Evolutionary conservation across 2,329 filamentous ascomycete genomes (phyloP), one percentile per base, ranked within the genome.

Genomic region (Ophiostoma novo-ulmi): DNA sequence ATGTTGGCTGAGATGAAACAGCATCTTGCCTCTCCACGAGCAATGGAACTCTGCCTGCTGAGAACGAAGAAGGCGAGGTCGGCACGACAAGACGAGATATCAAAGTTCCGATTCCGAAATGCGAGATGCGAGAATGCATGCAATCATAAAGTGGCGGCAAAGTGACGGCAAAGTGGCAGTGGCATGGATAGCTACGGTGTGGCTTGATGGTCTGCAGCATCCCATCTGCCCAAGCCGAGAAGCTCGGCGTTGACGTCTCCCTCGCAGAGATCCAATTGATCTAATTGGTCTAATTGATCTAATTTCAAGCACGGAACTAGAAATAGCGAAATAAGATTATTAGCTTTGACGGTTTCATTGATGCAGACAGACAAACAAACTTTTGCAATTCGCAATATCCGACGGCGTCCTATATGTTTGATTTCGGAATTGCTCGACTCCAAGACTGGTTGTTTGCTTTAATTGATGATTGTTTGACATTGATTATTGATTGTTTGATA

Each of bases 301-400:
- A 58, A 58, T 58, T 26, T 58, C 26, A 58, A 31, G 52, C 52
- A 26, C 52, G 52, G 52, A 58, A 58, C 22, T 58, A 48, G 52
- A 58, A 58, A 14, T 58, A 55, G 48, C 48, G 48, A 58, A 58
- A 26, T 58, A 31, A 58, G 52, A 58, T 58, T 58, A 26, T 26
- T 10, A 26, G 52, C 3, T 48, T 58, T 11, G 52, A 58, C 22
- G 52, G 38, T 8, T 26, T 58, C 22, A 58, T 58, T 58, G 20
- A 17, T 48, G 14, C 17, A 48, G 10, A 31, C 31, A 31, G 38
- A 3, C 38, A 39, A 39, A 39, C 38, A 10, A 31, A 31, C 31
- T 3, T 31, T 31, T 31, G 38, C 38, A 39, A 39, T 13, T 11
- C 38, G 10, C 38, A 39, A 39, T 39, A 31, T 31, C 31, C 31